A percentile compares a stretch with the other conserved stretches of the same genome.
phyloP scores from a whole-genome alignment of 352 stramenopile species.

The Globisporangium acanthophoron region DNA sequence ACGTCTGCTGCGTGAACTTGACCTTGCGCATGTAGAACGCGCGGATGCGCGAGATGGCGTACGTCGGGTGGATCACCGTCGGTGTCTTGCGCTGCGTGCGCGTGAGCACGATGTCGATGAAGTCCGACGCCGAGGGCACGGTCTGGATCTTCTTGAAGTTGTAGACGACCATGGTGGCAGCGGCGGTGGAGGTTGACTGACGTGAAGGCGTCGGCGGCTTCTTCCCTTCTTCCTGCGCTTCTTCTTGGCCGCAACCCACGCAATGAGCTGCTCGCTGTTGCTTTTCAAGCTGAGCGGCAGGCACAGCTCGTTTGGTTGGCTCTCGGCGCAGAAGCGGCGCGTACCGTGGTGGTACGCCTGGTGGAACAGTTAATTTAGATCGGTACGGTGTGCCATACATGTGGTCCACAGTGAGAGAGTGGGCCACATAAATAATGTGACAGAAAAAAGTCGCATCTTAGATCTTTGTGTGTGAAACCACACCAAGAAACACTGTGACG shows the following conservation, averaged over 20 bases:
- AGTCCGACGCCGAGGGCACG: constrained; percentile 95
- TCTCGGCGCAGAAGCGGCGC: constrained; percentile 13
- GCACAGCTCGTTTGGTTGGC: constrained; percentile 29
- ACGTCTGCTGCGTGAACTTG: constrained; percentile 99
- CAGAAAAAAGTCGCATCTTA: neutral
- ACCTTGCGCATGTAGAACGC: constrained; percentile 98
- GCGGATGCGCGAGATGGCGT: constrained; percentile 95
- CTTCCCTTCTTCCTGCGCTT: neutral
- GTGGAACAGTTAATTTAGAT: neutral
- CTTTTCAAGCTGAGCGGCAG: constrained; percentile 17
- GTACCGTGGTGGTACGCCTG: constrained; percentile 5
- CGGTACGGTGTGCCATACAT: neutral
- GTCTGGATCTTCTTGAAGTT: constrained; percentile 99
- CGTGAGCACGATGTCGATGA: constrained; percentile 99
- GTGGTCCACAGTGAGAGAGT: neutral
- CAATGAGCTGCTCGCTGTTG: constrained; percentile 10
- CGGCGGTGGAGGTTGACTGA: neutral
- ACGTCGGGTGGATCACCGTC: constrained; percentile 98
- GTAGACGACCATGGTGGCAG: constrained; percentile 93
- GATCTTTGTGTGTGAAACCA: neutral
- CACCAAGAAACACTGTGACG: no score
- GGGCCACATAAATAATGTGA: neutral
- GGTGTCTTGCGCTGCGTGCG: constrained; percentile 98
- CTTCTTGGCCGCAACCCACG: constrained; percentile 13
- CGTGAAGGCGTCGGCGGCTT: neutral